phyloP scores from a whole-genome alignment of 352 stramenopile genomes.

The Pilasporangium apinafurcum region DNA sequence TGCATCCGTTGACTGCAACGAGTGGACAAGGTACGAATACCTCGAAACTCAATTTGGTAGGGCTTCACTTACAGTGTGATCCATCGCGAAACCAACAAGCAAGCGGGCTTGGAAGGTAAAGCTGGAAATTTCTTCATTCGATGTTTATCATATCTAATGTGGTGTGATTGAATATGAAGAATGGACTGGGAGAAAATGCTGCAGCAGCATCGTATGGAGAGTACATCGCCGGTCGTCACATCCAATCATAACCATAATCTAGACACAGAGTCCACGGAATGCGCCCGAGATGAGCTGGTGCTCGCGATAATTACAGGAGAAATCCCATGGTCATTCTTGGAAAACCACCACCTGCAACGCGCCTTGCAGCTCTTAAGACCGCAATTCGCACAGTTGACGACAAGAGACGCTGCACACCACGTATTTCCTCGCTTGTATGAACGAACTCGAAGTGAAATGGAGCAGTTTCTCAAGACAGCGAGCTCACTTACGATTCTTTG shows the following conservation, averaged over 20 bases:
- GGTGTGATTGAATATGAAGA: no score
- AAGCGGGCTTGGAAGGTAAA: no score
- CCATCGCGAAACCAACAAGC: no score
- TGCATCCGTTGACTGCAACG: not conserved
- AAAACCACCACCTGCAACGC: constrained; percentile 15
- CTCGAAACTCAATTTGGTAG: no score
- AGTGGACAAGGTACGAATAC: not conserved
- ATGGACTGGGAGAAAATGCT: no score
- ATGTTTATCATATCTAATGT: no score
- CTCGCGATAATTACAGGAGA: constrained; percentile 15
- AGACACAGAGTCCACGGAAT: not conserved
- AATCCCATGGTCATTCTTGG: constrained; percentile 8
- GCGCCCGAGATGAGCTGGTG: constrained; percentile 16
- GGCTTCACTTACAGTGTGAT: no score
- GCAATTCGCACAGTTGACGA: constrained; percentile 6
- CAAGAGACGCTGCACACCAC: not conserved
- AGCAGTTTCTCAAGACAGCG: constrained; percentile 7
- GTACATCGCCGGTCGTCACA: not conserved
- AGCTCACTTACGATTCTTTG: constrained; percentile 11
- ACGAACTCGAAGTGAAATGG: constrained; percentile 2
- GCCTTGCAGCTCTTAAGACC: constrained; percentile 12
- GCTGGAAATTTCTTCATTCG: no score
- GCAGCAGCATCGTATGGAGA: not conserved
- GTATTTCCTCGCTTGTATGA: constrained; percentile 13
- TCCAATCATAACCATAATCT: no score